A percentile compares a stretch with the other conserved stretches of the same genome.
phyloP scores from a whole-genome alignment of 2,329 filamentous ascomycete species.

The Colletotrichum sp. region DNA sequence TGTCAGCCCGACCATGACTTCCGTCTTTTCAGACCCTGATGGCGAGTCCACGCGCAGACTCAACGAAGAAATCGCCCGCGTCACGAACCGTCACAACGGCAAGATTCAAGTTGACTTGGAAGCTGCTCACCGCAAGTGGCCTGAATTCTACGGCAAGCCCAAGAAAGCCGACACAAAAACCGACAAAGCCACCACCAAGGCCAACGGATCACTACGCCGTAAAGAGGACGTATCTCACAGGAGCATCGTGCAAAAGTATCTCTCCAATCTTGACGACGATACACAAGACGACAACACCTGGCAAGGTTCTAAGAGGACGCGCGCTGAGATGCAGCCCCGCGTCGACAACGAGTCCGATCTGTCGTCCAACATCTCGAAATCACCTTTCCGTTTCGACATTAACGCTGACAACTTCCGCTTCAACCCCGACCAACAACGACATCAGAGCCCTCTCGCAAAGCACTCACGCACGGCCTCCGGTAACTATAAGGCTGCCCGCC shows the following conservation, averaged over 20 bases:
- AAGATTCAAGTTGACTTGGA: constrained; percentile 50
- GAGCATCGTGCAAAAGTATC: constrained; percentile 19
- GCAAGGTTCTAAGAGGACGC: constrained; percentile 43
- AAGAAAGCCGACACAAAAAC: constrained; percentile 27
- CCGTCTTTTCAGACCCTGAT: constrained; percentile 57
- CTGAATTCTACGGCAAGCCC: constrained; percentile 53
- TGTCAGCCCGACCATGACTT: constrained; percentile 58
- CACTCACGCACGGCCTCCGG: constrained; percentile 35
- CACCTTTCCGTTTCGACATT: constrained; percentile 33
- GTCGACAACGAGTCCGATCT: constrained; percentile 59
- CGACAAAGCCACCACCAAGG: not conserved
- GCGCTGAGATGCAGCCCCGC: constrained; percentile 58
- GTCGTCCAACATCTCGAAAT: constrained; percentile 48
- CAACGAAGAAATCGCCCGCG: constrained; percentile 52
- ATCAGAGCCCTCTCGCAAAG: constrained; percentile 43
- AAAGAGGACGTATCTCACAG: constrained; percentile 53
- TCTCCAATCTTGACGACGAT: constrained; percentile 45
- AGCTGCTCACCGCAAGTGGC: constrained; percentile 55
- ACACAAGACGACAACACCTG: constrained; percentile 41
- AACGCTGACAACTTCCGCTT: constrained; percentile 30
- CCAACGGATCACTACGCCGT: constrained; percentile 27
- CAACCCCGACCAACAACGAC: constrained; percentile 29
- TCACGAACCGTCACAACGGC: constrained; percentile 38
- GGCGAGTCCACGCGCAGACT: constrained; percentile 59
- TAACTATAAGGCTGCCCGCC: constrained; percentile 8